A percentile compares a stretch with the other conserved stretches of the same genome.
These are phyloP conservation scores for Fragaria ananassa DNA, from an alignment of 306 rosid genomes.

Conservation along the genomic window DNA sequence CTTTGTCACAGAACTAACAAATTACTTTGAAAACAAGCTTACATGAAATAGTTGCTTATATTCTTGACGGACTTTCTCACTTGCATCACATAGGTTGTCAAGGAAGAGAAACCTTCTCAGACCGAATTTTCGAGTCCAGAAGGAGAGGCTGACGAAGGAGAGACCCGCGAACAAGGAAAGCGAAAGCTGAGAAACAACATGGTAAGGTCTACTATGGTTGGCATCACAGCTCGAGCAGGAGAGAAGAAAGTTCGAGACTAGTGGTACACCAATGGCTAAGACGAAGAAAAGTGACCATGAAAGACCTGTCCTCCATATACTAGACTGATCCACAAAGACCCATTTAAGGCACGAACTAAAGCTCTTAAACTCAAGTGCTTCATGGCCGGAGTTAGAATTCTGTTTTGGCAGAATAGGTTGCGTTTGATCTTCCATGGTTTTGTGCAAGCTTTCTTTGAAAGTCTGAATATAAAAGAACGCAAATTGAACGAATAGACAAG, in stretches of 20 bases:
- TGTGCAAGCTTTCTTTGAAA: slow-evolving; percentile 2
- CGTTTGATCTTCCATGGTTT: slow-evolving; percentile 53
- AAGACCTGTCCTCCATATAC: slow-evolving; percentile 29
- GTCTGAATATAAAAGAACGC: background rate
- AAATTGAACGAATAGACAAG: background rate
- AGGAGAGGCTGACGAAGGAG: slow-evolving; percentile 55
- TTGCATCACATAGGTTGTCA: slow-evolving; percentile 53
- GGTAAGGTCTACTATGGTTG: slow-evolving; percentile 71
- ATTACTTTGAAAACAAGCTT: background rate
- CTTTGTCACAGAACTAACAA: too few relatives aligned
- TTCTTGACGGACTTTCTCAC: slow-evolving; percentile 51
- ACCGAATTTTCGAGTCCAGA: slow-evolving; percentile 59
- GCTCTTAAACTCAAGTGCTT: slow-evolving; percentile 42
- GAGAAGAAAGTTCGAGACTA: slow-evolving; percentile 62
- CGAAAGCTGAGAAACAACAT: slow-evolving; percentile 57
- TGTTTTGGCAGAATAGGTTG: slow-evolving; percentile 13
- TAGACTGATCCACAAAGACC: slow-evolving; percentile 72
- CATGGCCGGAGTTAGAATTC: slow-evolving; percentile 14
- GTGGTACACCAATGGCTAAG: slow-evolving; percentile 53
- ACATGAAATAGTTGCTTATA: slow-evolving; percentile 67
- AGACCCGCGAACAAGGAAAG: slow-evolving; percentile 50
- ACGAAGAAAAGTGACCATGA: slow-evolving; percentile 69
- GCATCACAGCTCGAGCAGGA: slow-evolving; percentile 60
- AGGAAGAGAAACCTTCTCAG: slow-evolving; percentile 65
- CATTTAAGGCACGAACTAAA: slow-evolving; percentile 54